phyloP scores from a whole-genome alignment of 768 basidiomycete species.

The Tulasnella sp. region DNA sequence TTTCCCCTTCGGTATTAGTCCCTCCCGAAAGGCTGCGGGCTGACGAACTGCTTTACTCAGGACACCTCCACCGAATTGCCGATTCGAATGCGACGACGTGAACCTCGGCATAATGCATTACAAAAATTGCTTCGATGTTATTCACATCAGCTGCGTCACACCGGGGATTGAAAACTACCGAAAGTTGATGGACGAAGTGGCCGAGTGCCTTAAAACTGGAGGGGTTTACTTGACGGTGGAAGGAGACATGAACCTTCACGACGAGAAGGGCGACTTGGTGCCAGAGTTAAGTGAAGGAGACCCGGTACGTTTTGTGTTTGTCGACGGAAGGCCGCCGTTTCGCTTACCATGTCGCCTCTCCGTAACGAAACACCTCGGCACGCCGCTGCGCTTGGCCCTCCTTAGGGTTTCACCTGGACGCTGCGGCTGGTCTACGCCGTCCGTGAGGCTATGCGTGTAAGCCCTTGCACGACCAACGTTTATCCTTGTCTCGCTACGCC shows the following conservation, averaged over 20 bases:
- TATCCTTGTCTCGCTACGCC: not conserved
- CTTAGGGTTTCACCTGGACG: constrained; percentile 20
- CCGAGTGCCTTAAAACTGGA: constrained; percentile 7
- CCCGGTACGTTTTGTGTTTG: not conserved
- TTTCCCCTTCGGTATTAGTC: not conserved
- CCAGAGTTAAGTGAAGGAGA: constrained; percentile 1
- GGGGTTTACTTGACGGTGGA: constrained; percentile 23
- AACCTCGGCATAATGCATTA: constrained; percentile 24
- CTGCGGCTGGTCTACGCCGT: not conserved
- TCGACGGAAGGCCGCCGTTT: not conserved
- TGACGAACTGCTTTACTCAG: not conserved
- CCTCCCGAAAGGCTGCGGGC: not conserved
- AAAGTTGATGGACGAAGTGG: constrained; percentile 5
- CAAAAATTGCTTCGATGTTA: constrained; percentile 13
- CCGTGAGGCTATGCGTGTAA: constrained; percentile 3
- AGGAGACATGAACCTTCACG: constrained; percentile 6
- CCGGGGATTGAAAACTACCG: constrained; percentile 17
- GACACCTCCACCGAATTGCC: constrained; percentile 20
- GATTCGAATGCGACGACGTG: constrained; percentile 24
- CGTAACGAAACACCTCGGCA: not conserved
- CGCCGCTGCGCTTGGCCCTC: not conserved
- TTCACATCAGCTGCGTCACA: constrained; percentile 9
- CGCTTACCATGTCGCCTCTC: not conserved
- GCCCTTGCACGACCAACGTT: not conserved
- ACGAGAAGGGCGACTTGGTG: constrained; percentile 13